Base-by-base conservation (phyloP, 371 early-diverging fungal genomes). In the Circinella umbellata region DNA sequence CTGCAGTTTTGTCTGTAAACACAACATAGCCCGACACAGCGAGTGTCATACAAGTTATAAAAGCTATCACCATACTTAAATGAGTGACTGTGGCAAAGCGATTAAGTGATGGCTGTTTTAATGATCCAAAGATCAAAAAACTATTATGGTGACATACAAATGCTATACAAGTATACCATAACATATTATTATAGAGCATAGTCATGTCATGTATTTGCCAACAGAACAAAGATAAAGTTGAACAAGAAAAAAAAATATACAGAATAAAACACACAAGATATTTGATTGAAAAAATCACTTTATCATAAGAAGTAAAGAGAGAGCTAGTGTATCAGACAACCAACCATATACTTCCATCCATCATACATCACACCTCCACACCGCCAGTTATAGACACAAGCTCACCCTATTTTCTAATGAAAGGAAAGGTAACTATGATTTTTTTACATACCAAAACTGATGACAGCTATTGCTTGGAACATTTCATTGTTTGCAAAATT, bases 81-180 rank as follows among this genome's bases (percentile, higher is more conserved):
- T 91, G 93, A 1, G 92, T 90, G 3, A 93, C 91, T 1, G 79
- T 74, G 34, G 88, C 90, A 74, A 91, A 91, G 20, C 93, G 88
- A 68, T 92, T 90, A 17, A 93, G 71, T 48, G 87, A 83, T 3
- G 93, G 94, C 64, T 89, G 89, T 57, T 88, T 85, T 59, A 94
- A 75, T 3, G 94, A 89, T 20, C 90, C 91, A 77, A 91, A 91
- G 51, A 93, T 94, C 67, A 92, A 73, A 69, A 94, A 92, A 48
- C 89, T 89, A 75, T 92, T 94, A 75, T 94, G 94, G 71, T 94
- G 93, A 68, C 93, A 94, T 18, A 94, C 94, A 78, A 93, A 92
- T 1, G 94, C 90, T 90, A 57, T 7, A 57, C 57, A 57, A 57
- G 54, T 11, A 42, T 34, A 57, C 1, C 5, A 27, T 20, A 65